A percentile compares a stretch with the other conserved stretches of the same genome.
Evolutionary conservation across 2,329 filamentous ascomycete species (phyloP).

Genomic region (Fusarium musae): DNA sequence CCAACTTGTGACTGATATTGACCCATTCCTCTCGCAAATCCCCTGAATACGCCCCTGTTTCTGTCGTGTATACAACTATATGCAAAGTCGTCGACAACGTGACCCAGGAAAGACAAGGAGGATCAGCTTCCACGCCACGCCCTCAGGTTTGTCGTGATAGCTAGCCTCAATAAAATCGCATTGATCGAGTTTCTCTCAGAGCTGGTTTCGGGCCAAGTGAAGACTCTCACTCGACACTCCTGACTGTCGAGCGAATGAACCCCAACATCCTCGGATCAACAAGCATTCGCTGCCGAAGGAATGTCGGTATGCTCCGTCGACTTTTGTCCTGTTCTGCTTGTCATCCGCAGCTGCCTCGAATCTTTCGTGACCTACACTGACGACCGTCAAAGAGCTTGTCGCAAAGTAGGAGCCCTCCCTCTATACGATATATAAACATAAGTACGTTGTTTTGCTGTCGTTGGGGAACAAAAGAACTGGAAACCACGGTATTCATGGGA

Average conservation of each 20-base stretch:
- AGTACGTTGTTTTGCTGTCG: accelerated
- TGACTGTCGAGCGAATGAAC: background rate
- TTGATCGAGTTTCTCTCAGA: background rate
- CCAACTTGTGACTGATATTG: background rate
- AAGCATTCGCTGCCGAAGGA: background rate
- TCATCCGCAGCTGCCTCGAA: background rate
- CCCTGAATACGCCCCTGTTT: background rate
- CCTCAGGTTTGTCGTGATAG: background rate
- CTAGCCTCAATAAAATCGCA: background rate
- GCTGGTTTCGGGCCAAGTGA: background rate
- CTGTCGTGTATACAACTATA: background rate
- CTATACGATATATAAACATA: accelerated
- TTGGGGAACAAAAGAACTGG: background rate
- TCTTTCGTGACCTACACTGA: background rate
- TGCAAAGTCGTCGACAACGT: background rate
- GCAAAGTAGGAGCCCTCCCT: background rate
- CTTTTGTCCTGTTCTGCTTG: background rate
- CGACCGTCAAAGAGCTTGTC: background rate
- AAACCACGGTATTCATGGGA: no score
- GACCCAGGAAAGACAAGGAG: background rate
- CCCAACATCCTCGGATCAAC: background rate
- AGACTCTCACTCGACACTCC: background rate
- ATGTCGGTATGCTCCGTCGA: background rate
- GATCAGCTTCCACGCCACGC: no score
- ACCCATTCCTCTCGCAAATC: background rate